These are phyloP conservation scores for Calonectria hongkongensis DNA, from an alignment of 2,329 filamentous ascomycete species.

Conservation along the genomic window DNA sequence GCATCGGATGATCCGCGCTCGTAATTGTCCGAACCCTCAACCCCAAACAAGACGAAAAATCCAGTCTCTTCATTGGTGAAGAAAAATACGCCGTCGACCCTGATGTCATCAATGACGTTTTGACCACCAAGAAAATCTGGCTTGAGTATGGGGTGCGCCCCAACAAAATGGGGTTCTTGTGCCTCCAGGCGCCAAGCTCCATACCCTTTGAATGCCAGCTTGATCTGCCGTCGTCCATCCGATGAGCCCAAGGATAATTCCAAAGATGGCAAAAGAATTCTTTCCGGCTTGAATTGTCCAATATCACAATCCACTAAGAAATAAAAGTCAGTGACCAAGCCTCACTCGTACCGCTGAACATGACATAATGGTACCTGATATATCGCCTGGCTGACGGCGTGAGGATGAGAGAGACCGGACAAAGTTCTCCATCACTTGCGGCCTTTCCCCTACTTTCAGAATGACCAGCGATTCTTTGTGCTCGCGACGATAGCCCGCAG, in stretches of 20 bases:
- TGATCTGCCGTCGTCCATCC: neutral
- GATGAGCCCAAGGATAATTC: neutral
- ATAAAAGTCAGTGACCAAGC: neutral
- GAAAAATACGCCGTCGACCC: slow-evolving; percentile 19
- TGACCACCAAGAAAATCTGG: slow-evolving; percentile 6
- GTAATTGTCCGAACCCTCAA: slow-evolving; percentile 7
- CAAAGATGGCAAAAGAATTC: slow-evolving; percentile 1
- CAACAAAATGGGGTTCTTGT: slow-evolving; percentile 14
- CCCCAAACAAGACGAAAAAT: slow-evolving; percentile 16
- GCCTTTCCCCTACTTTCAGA: slow-evolving; percentile 1
- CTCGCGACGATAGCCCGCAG: slow-evolving; percentile 8
- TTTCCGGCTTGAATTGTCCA: neutral
- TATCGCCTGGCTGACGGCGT: slow-evolving; percentile 13
- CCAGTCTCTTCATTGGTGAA: slow-evolving; percentile 22
- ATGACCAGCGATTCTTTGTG: slow-evolving; percentile 13
- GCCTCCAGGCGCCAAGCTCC: slow-evolving; percentile 19
- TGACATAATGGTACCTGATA: neutral
- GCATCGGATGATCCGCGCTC: slow-evolving; percentile 15
- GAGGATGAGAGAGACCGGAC: neutral
- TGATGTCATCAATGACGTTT: slow-evolving; percentile 7
- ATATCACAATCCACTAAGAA: slow-evolving; percentile 16
- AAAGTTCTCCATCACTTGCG: slow-evolving; percentile 6
- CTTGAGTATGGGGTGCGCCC: neutral
- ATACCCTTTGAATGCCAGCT: slow-evolving; percentile 2
- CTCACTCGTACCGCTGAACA: neutral